Conservation (phyloP, 1,284 basidiomycete genomes). For the Agaricales sp. region DNA sequence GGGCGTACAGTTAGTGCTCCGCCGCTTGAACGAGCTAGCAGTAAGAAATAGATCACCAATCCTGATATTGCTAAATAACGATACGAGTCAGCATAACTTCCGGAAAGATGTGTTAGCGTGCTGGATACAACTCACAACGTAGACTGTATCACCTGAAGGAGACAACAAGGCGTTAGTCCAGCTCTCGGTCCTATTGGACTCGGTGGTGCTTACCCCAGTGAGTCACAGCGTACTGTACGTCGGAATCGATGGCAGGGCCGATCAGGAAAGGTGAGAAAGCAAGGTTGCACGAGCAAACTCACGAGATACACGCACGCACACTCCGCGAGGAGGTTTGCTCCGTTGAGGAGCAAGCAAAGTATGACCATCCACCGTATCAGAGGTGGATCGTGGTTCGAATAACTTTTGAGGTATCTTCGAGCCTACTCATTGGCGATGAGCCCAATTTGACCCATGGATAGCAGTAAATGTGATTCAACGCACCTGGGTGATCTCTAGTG, state of each 20-base stretch:
- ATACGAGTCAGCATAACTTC: background rate
- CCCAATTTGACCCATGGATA: too few relatives aligned
- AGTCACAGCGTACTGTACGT: background rate
- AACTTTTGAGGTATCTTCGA: background rate
- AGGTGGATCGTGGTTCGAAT: background rate
- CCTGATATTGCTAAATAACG: background rate
- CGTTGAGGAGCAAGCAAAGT: slow-evolving; percentile 8
- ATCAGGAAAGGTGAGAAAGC: slow-evolving; percentile 15
- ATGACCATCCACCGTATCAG: background rate
- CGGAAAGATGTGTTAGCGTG: background rate
- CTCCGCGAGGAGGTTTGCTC: slow-evolving; percentile 10
- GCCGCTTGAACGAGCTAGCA: too few relatives aligned
- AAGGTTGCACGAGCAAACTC: too few relatives aligned
- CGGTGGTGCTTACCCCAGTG: background rate
- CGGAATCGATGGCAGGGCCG: slow-evolving; percentile 7
- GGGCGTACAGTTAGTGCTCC: too few relatives aligned
- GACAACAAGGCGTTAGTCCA: background rate
- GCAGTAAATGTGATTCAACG: background rate
- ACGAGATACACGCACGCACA: slow-evolving; percentile 15
- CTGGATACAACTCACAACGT: background rate
- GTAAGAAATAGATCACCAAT: background rate
- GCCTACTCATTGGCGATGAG: too few relatives aligned
- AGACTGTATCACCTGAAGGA: background rate
- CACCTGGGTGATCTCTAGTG: background rate
- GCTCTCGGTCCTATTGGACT: background rate